These are phyloP conservation scores for Lentinula novae-zelandiae DNA, from an alignment of 1,284 basidiomycete genomes.

Conservation along the genomic window DNA sequence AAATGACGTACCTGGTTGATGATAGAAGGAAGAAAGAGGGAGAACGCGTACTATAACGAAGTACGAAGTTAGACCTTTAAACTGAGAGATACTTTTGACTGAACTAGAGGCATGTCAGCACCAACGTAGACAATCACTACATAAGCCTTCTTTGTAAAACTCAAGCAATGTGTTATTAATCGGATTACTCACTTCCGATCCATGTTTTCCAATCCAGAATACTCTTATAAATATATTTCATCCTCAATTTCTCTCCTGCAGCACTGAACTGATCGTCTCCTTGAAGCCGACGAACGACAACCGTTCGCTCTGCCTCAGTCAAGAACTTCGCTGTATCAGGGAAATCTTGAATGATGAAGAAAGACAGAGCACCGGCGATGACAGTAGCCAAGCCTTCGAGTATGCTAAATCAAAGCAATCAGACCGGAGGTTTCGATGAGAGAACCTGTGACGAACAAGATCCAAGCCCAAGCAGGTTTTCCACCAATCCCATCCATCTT, in stretches of 20 bases:
- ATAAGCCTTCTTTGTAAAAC: not conserved
- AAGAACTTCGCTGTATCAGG: slow-evolving; percentile 79
- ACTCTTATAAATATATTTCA: slow-evolving; percentile 61
- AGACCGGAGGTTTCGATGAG: slow-evolving; percentile 18
- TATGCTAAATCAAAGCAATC: slow-evolving; percentile 27
- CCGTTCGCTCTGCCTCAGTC: slow-evolving; percentile 61
- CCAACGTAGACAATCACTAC: slow-evolving; percentile 57
- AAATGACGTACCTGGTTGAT: slow-evolving; percentile 51
- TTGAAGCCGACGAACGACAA: slow-evolving; percentile 65
- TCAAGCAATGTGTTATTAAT: not conserved
- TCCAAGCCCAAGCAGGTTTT: slow-evolving; percentile 67
- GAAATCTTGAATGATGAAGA: slow-evolving; percentile 80
- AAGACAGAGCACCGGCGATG: slow-evolving; percentile 59
- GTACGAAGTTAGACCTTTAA: not conserved
- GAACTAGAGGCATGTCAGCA: slow-evolving; percentile 49
- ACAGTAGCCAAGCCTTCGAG: slow-evolving; percentile 65
- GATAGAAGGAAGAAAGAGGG: slow-evolving; percentile 70
- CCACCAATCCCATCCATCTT: slow-evolving; percentile 68
- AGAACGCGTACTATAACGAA: slow-evolving; percentile 54
- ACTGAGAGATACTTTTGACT: not conserved
- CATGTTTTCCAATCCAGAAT: slow-evolving; percentile 74
- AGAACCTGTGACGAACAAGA: slow-evolving; percentile 46
- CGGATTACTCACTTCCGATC: slow-evolving; percentile 46
- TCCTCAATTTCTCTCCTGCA: slow-evolving; percentile 59
- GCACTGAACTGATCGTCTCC: slow-evolving; percentile 72